Percentiles rank a stretch among this genome's conserved stretches.
Conservation (phyloP, 495 filamentous ascomycete species). For the Neurospora sp. region DNA sequence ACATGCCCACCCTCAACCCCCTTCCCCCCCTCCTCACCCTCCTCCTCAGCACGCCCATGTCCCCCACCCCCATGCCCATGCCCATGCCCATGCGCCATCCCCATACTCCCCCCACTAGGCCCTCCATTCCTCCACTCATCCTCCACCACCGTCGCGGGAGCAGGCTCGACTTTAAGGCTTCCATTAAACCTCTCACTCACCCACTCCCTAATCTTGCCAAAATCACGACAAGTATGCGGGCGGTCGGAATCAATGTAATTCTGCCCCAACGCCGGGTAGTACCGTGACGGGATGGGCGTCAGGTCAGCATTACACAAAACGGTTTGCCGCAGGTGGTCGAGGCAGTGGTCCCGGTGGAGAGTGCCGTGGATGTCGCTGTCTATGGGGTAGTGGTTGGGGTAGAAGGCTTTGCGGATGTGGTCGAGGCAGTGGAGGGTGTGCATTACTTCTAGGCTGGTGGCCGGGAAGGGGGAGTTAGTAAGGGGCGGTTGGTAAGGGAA, state of each 20-base stretch:
- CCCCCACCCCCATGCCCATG: neutral
- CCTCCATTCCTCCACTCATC: neutral
- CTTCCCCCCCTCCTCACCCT: neutral
- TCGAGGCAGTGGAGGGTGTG: constrained; percentile 5
- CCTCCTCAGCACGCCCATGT: neutral
- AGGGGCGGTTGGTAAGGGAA: too few relatives aligned
- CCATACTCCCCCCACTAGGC: neutral
- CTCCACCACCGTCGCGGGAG: neutral
- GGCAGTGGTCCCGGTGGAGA: neutral
- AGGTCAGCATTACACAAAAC: constrained; percentile 1
- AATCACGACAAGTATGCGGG: constrained; percentile 1
- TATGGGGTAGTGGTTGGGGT: neutral
- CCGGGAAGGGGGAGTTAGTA: neutral
- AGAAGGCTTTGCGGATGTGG: constrained; percentile 3
- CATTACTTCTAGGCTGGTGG: constrained; percentile 1
- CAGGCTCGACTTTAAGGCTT: neutral
- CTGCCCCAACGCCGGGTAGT: neutral
- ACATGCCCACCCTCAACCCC: neutral
- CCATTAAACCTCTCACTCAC: constrained; percentile 1
- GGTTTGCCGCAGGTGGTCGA: constrained; percentile 1
- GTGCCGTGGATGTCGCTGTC: neutral
- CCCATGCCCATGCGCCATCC: neutral
- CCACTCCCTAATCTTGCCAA: neutral
- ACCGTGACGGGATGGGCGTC: constrained; percentile 5
- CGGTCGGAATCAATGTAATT: neutral